Conservation (phyloP, 2,329 filamentous ascomycete genomes). For the Verticillium nonalfalfae region DNA sequence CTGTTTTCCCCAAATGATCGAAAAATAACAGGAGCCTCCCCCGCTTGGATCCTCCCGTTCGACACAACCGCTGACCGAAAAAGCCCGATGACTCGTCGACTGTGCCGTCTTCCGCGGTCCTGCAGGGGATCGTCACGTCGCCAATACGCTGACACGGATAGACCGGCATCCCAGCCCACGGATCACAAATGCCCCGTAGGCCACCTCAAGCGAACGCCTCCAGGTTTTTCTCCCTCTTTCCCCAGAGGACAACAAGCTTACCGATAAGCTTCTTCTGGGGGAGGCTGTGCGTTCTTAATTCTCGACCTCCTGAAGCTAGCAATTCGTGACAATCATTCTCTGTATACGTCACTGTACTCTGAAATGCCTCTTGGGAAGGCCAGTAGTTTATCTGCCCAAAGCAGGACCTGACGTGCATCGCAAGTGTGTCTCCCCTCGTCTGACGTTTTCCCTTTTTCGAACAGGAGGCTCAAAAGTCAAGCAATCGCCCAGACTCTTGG, state of each 20-base stretch:
- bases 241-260: not conserved
- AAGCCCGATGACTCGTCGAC: not conserved
- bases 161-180: not conserved
- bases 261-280: not conserved
- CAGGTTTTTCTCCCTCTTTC: not conserved
- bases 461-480: not conserved
- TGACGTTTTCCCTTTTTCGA: not conserved
- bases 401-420: too few relatives aligned
- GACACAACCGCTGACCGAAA: not conserved
- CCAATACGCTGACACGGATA: not conserved
- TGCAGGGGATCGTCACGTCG: not conserved
- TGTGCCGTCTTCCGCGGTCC: not conserved
- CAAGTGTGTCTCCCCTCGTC: not conserved
- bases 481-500: not conserved
- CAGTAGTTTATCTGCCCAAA: not conserved
- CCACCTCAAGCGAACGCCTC: too few relatives aligned
- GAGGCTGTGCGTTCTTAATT: not conserved
- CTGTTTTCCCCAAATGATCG: not conserved
- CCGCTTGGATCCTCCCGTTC: not conserved
- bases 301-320: not conserved
- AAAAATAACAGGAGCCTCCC: not conserved
- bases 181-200: not conserved
- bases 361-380: not conserved
- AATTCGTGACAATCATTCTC: not conserved
- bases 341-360: too few relatives aligned